A percentile compares a stretch with the other conserved stretches of the same genome.
Evolutionary conservation across 139 green algal genomes (phyloP).

Genomic region (Zygnema cylindricum): DNA sequence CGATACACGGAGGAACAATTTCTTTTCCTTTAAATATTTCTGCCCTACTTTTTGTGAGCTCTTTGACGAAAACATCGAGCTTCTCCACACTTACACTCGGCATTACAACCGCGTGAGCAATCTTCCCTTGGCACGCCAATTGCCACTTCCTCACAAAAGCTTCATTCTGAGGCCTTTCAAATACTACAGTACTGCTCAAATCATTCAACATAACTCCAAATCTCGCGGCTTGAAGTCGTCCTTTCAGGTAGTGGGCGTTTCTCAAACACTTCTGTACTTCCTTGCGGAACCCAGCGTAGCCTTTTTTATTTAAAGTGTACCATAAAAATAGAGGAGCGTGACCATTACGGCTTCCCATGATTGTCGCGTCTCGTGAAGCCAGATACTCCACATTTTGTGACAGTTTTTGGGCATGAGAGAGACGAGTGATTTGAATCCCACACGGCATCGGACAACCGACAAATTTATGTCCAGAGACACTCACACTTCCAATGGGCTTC

Average conservation of each 20-base stretch:
- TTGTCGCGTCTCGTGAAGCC: slow-evolving; percentile 86
- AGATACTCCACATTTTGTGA: slow-evolving; percentile 92
- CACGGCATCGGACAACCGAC: slow-evolving; percentile 90
- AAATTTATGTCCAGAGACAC: slow-evolving; percentile 95
- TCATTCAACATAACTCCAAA: slow-evolving; percentile 60
- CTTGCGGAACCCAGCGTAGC: slow-evolving; percentile 82
- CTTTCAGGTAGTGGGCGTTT: slow-evolving; percentile 55
- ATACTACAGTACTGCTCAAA: slow-evolving; percentile 63
- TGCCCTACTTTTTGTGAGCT: slow-evolving; percentile 70
- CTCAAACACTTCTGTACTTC: slow-evolving; percentile 77
- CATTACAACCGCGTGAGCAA: slow-evolving; percentile 98
- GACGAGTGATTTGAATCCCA: slow-evolving; percentile 87
- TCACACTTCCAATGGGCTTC: slow-evolving; percentile 94
- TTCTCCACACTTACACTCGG: slow-evolving; percentile 91
- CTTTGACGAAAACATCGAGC: slow-evolving; percentile 88
- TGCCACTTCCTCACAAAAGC: slow-evolving; percentile 62
- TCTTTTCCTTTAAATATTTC: background rate
- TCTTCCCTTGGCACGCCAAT: slow-evolving; percentile 89
- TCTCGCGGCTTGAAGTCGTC: slow-evolving; percentile 20
- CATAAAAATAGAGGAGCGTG: slow-evolving; percentile 96
- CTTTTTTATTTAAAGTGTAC: slow-evolving; percentile 84
- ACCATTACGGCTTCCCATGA: slow-evolving; percentile 95
- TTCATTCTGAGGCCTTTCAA: slow-evolving; percentile 57
- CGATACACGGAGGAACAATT: slow-evolving; percentile 20
- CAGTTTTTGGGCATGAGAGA: slow-evolving; percentile 61